These are phyloP conservation scores for Verbena officinalis DNA, from an alignment of 257 asterid species.

Conservation along the genomic window DNA sequence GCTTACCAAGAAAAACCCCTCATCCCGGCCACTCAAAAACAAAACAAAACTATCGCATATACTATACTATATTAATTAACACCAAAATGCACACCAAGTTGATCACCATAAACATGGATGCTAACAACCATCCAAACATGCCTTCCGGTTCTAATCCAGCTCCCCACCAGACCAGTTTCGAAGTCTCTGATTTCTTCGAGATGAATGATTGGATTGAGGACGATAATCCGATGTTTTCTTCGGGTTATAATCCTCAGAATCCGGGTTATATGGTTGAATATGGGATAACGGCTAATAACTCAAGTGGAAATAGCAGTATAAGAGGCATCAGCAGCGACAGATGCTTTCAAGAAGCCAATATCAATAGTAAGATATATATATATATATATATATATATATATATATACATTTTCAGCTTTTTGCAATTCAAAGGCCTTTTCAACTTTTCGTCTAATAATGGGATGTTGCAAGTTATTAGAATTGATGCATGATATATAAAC, in stretches of 20 bases:
- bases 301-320: conserved; percentile 29
- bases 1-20: conserved; percentile 44
- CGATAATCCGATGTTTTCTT: conserved; percentile 33
- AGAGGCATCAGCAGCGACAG: conserved; percentile 30
- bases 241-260: conserved; percentile 32
- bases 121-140: conserved; percentile 12
- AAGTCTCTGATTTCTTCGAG: conserved; percentile 60
- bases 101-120: conserved; percentile 32
- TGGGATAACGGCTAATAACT: conserved; percentile 23
- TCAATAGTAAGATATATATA: conserved; percentile 45
- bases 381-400: background rate
- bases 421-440: no score
- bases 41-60: no score
- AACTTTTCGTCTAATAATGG: no score
- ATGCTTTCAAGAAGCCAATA: conserved; percentile 35
- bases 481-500: background rate
- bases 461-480: no score
- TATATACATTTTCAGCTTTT: no score
- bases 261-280: conserved; percentile 32
- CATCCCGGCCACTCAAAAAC: conserved; percentile 17
- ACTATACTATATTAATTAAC: conserved; percentile 17
- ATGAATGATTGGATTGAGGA: conserved; percentile 61
- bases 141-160: conserved; percentile 10
- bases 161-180: conserved; percentile 38
- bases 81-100: conserved; percentile 20